A percentile compares a stretch with the other conserved stretches of the same genome.
Conservation (phyloP, 805 yeast genomes). For the Wickerhamomyces alni region DNA sequence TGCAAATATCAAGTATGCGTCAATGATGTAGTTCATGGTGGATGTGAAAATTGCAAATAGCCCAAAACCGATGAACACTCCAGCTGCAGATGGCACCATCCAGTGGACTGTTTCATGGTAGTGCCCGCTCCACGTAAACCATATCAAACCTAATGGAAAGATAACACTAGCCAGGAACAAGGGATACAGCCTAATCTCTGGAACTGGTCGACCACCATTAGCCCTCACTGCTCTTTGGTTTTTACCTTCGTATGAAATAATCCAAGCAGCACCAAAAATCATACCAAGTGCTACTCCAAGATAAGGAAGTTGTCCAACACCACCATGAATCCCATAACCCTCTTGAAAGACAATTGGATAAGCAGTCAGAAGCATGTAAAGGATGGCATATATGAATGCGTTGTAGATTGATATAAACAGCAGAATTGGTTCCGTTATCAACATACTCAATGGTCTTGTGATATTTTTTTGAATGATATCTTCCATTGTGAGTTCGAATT, state of each 20-base stretch:
- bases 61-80: constrained; percentile 62
- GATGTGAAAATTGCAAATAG: constrained; percentile 63
- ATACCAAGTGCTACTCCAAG: constrained; percentile 69
- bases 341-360: constrained; percentile 63
- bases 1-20: constrained; percentile 61
- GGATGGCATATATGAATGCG: constrained; percentile 75
- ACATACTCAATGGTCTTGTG: constrained; percentile 63
- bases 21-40: constrained; percentile 66
- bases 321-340: constrained; percentile 57
- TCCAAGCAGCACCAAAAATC: constrained; percentile 46
- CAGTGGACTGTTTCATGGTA: constrained; percentile 68
- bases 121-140: constrained; percentile 88
- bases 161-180: constrained; percentile 66
- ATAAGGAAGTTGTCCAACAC: constrained; percentile 75
- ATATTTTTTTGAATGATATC: constrained; percentile 61
- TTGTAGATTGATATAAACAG: constrained; percentile 64
- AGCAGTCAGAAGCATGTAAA: constrained; percentile 69
- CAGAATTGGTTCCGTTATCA: constrained; percentile 65
- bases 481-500: constrained; percentile 44
- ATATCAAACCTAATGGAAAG: constrained; percentile 74
- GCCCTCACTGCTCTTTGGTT: constrained; percentile 41
- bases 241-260: constrained; percentile 47
- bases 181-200: constrained; percentile 76
- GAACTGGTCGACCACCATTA: constrained; percentile 58
- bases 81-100: constrained; percentile 72